Evolutionary conservation across 192 early-diverging fungal genomes (phyloP), one percentile per base, ranked within the genome.

Genomic region (Radiomyces spectabilis): DNA sequence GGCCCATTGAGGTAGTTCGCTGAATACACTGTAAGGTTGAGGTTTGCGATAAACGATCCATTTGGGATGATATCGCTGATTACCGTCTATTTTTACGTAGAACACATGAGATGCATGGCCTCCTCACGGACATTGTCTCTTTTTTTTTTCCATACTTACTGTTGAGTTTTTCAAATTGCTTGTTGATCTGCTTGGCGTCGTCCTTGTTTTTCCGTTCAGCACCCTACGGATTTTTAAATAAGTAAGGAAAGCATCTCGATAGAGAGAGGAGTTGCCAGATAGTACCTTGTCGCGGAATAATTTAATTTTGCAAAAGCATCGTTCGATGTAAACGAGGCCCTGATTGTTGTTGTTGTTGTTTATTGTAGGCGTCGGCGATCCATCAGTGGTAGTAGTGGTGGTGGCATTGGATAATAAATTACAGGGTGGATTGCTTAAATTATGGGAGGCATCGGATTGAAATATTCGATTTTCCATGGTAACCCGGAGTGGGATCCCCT

Each of bases 161-260:
- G 26, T 58, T 54, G 42, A 81, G 71, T 48, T 84, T 81, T 19
- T 79, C 80, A 71, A 73, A 77, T 61, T 74, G 57, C 60, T 80
- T 83, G 42, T 79, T 76, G 8, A 85, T 61, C 35, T 87, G 83
- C 47, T 83, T 81, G 40, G 76, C 72, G 54, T 87, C 85, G 49
- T 87, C 85, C 61, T 87, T 87, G 48, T 87, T 81, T 51, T 87
- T 85, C 30, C 85, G 75, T 51, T 87, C 85, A 0, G 83, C 85
- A 3, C 85, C 85, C 73, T 79, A 62, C 27, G 42, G n/a, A n/a
- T n/a, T n/a, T n/a, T n/a, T n/a, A n/a, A n/a, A n/a, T n/a, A n/a
- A n/a, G n/a, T n/a, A n/a, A n/a, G n/a, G n/a, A n/a, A n/a, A n/a
- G n/a, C n/a, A n/a, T n/a, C n/a, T n/a, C n/a, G n/a, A n/a, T n/a